Evolutionary conservation across 345 rosid species (phyloP).

Genomic region (Boechera divaricarpa): DNA sequence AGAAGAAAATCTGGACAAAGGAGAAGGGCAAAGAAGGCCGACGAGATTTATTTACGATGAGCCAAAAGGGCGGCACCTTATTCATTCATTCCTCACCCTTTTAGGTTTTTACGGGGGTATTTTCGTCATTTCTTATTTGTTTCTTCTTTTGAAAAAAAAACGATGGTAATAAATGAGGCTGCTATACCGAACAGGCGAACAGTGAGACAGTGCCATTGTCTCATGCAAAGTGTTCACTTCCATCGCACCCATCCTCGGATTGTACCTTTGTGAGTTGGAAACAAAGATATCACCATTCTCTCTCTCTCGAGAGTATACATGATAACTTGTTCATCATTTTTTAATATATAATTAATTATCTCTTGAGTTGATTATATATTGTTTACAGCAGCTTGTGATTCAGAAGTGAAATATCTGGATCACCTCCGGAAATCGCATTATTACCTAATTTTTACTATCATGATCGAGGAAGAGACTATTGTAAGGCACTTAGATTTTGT

Average conservation of each 20-base stretch:
- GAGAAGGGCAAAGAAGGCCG: constrained; percentile 41
- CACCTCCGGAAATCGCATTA: no score
- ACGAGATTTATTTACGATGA: background rate
- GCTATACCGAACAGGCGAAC: background rate
- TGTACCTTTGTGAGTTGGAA: background rate
- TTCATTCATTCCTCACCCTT: background rate
- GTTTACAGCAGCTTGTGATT: no score
- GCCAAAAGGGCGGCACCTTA: constrained; percentile 24
- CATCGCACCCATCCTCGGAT: background rate
- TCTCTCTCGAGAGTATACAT: background rate
- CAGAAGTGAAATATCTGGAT: no score
- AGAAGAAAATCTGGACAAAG: constrained; percentile 39
- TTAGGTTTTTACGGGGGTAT: constrained; percentile 25
- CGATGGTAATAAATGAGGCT: no score
- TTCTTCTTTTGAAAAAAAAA: no score
- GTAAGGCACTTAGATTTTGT: no score
- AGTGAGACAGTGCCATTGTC: background rate
- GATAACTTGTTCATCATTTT: no score
- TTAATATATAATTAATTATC: no score
- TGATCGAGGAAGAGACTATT: no score
- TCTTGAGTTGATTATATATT: no score
- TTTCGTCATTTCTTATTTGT: background rate
- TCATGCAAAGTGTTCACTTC: background rate
- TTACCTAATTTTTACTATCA: no score
- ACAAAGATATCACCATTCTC: background rate